phyloP scores from a whole-genome alignment of 345 rosid species.

The Pistacia atlantica region DNA sequence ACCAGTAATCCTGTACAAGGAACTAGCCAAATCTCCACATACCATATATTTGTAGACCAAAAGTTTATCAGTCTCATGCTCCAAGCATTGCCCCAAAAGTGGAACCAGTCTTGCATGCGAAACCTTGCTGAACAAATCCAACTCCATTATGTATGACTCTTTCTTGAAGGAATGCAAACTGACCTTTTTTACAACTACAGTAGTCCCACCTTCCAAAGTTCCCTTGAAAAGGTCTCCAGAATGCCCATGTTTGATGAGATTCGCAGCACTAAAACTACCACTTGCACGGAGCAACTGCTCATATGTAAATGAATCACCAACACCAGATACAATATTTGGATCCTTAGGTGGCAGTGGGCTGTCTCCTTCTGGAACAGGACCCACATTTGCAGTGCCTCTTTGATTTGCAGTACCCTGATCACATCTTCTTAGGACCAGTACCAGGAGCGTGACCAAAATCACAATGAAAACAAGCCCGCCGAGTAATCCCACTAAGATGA shows the following conservation, averaged over 20 bases:
- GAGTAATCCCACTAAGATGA: conserved; percentile 47
- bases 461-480: conserved; percentile 53
- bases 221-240: conserved; percentile 87
- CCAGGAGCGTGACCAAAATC: conserved; percentile 40
- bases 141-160: conserved; percentile 56
- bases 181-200: conserved; percentile 67
- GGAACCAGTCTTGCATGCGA: conserved; percentile 77
- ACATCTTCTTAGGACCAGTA: conserved; percentile 37
- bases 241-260: conserved; percentile 79
- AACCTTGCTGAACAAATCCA: conserved; percentile 73
- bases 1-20: conserved; percentile 53
- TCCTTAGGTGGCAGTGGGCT: conserved; percentile 41
- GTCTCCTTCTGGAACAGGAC: conserved; percentile 63
- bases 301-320: conserved; percentile 65
- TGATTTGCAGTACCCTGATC: conserved; percentile 32
- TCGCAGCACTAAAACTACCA: conserved; percentile 53
- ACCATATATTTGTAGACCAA: conserved; percentile 89
- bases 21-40: conserved; percentile 70
- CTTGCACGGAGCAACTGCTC: conserved; percentile 67
- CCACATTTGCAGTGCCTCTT: conserved; percentile 49
- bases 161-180: conserved; percentile 47
- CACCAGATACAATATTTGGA: conserved; percentile 42
- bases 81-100: conserved; percentile 80
- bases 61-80: conserved; percentile 64
- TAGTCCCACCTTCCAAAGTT: conserved; percentile 54